A percentile compares a stretch with the other conserved stretches of the same genome.
These are phyloP conservation scores for Phytopythium kandeliae DNA, from an alignment of 352 stramenopile genomes.

Conservation along the genomic window DNA sequence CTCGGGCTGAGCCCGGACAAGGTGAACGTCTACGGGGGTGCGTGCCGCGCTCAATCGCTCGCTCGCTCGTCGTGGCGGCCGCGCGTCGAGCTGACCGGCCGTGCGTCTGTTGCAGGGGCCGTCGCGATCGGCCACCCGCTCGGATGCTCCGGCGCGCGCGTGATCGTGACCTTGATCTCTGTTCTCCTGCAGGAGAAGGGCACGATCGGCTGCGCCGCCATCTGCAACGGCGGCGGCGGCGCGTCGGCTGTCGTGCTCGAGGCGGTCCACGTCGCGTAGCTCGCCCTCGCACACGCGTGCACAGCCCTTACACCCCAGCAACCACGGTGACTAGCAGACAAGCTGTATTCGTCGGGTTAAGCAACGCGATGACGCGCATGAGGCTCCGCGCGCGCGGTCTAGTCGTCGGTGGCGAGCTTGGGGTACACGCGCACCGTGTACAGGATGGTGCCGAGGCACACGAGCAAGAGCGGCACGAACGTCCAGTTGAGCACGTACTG, in stretches of 20 bases:
- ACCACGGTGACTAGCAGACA: too few relatives aligned
- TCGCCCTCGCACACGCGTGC: too few relatives aligned
- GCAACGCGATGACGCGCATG: too few relatives aligned
- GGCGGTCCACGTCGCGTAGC: constrained; percentile 22
- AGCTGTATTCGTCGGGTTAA: too few relatives aligned
- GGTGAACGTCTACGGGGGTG: constrained; percentile 95
- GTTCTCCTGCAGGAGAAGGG: constrained; percentile 90
- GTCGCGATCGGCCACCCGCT: constrained; percentile 63
- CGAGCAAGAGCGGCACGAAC: constrained; percentile 58
- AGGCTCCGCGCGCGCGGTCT: not conserved
- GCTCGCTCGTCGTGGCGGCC: too few relatives aligned
- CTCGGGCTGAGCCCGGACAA: constrained; percentile 79
- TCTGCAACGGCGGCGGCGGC: constrained; percentile 97
- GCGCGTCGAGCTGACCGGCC: too few relatives aligned
- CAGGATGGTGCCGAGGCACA: constrained; percentile 50
- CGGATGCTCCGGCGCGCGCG: constrained; percentile 74
- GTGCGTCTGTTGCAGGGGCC: constrained; percentile 18
- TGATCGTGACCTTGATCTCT: constrained; percentile 90
- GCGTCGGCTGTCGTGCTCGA: constrained; percentile 94
- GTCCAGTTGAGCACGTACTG: constrained; percentile 84
- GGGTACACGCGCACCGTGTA: constrained; percentile 70
- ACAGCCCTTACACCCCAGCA: too few relatives aligned
- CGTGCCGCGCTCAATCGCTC: too few relatives aligned
- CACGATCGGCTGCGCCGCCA: constrained; percentile 88
- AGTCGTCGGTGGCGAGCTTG: constrained; percentile 58